Conservation (phyloP, 805 yeast species). For the Naumovozyma baii region DNA sequence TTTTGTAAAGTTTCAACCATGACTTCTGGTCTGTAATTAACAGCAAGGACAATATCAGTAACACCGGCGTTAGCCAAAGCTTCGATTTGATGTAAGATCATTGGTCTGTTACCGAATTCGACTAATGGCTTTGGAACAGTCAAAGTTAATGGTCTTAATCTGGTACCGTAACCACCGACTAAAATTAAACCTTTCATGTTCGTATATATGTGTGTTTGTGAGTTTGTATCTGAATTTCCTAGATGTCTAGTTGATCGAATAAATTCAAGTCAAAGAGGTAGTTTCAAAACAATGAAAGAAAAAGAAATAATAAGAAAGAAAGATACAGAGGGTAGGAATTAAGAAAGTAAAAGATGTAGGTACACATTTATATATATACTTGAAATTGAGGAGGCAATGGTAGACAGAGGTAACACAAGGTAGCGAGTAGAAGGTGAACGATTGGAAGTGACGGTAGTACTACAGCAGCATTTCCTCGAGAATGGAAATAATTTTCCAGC, state of each 20-base stretch:
- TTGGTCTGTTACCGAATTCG: constrained; percentile 97
- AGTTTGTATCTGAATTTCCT: not conserved
- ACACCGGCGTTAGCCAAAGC: constrained; percentile 97
- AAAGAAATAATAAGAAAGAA: not conserved
- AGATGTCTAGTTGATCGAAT: not conserved
- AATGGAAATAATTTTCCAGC: too few relatives aligned
- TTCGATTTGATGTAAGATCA: constrained; percentile 97
- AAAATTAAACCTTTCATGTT: constrained; percentile 91
- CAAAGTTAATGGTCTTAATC: constrained; percentile 95
- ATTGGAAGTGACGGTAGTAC: too few relatives aligned
- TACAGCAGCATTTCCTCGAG: too few relatives aligned
- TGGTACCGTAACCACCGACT: constrained; percentile 99
- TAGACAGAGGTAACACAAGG: constrained; percentile 14
- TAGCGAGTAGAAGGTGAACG: too few relatives aligned
- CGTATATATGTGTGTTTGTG: not conserved
- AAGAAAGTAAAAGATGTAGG: too few relatives aligned
- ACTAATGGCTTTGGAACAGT: constrained; percentile 95
- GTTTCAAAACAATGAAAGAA: constrained; percentile 1
- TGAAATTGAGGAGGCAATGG: too few relatives aligned
- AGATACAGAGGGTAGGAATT: not conserved
- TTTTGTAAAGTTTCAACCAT: constrained; percentile 92
- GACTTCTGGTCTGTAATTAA: constrained; percentile 98
- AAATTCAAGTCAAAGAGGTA: constrained; percentile 11
- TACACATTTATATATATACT: not conserved
- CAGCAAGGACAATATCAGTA: constrained; percentile 96